phyloP scores from a whole-genome alignment of 169 alveolate species.

The Plasmodium relictum region DNA sequence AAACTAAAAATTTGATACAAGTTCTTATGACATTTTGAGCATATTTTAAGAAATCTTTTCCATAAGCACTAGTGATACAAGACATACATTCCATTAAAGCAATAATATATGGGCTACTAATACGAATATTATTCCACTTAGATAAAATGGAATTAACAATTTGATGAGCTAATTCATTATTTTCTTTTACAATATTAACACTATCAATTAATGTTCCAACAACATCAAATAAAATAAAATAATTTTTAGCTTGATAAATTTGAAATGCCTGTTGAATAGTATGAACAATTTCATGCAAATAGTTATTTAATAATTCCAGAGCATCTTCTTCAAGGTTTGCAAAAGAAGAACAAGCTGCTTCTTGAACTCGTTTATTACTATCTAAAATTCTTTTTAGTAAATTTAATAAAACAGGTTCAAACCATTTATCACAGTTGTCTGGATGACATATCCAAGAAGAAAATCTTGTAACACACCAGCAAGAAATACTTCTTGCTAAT shows the following conservation, averaged over 20 bases:
- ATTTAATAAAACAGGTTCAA: constrained; percentile 78
- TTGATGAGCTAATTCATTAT: constrained; percentile 71
- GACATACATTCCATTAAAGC: constrained; percentile 78
- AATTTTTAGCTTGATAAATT: constrained; percentile 87
- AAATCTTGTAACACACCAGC: constrained; percentile 93
- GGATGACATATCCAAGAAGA: constrained; percentile 88
- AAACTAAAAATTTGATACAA: constrained; percentile 64
- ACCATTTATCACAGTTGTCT: constrained; percentile 77
- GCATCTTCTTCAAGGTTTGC: constrained; percentile 92
- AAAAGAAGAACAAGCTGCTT: constrained; percentile 94
- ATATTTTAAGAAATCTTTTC: constrained; percentile 75
- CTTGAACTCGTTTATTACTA: constrained; percentile 93
- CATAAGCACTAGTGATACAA: constrained; percentile 77
- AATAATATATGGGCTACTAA: constrained; percentile 69
- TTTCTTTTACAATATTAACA: constrained; percentile 77
- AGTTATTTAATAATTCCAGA: constrained; percentile 81
- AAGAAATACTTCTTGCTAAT: constrained; percentile 91
- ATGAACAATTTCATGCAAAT: constrained; percentile 83
- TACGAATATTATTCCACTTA: constrained; percentile 62
- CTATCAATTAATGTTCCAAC: constrained; percentile 87
- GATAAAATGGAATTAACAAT: constrained; percentile 56
- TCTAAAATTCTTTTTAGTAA: constrained; percentile 88
- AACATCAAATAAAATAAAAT: constrained; percentile 89
- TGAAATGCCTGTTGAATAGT: constrained; percentile 86
- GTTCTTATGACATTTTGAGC: constrained; percentile 75